Evolutionary conservation across 306 rosid genomes (phyloP).

Genomic region (Cyclanthera cordifolia): DNA sequence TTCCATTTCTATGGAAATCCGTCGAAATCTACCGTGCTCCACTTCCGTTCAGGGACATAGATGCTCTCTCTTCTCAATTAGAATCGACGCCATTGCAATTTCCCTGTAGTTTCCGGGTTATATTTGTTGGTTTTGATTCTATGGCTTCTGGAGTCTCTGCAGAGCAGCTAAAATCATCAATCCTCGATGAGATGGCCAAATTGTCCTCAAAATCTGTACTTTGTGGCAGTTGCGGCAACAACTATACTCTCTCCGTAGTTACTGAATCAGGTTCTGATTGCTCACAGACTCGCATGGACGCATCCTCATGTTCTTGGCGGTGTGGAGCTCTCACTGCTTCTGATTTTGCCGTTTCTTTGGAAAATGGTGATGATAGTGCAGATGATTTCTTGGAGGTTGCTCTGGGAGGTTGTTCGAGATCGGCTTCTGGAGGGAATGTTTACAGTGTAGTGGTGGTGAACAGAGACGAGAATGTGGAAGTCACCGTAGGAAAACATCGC

Average conservation of each 20-base stretch:
- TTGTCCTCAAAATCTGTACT: conserved; percentile 25
- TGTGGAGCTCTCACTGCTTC: conserved; percentile 23
- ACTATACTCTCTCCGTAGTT: conserved; percentile 33
- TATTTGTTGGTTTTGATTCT: conserved; percentile 55
- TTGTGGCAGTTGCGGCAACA: conserved; percentile 44
- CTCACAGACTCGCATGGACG: conserved; percentile 12
- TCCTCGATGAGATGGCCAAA: conserved; percentile 29
- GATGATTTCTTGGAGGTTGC: conserved; percentile 48
- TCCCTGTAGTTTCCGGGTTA: conserved; percentile 62
- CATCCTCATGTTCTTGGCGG: conserved; percentile 20
- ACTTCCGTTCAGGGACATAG: conserved; percentile 62
- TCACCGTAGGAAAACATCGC: conserved; percentile 69
- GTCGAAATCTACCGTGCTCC: conserved; percentile 87
- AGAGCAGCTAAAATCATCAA: conserved; percentile 25
- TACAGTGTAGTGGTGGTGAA: conserved; percentile 65
- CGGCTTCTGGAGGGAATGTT: conserved; percentile 29
- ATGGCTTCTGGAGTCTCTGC: conserved; percentile 14
- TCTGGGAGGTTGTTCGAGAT: conserved; percentile 25
- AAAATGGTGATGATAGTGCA: conserved; percentile 29
- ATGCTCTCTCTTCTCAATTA: conserved; percentile 46
- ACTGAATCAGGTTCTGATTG: conserved; percentile 28
- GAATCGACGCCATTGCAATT: conserved; percentile 46
- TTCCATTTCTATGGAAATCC: conserved; percentile 72
- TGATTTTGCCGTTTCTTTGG: conserved; percentile 34
- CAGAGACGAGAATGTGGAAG: conserved; percentile 38